Base-by-base conservation (phyloP, 345 rosid genomes). In the Murraya paniculata region DNA sequence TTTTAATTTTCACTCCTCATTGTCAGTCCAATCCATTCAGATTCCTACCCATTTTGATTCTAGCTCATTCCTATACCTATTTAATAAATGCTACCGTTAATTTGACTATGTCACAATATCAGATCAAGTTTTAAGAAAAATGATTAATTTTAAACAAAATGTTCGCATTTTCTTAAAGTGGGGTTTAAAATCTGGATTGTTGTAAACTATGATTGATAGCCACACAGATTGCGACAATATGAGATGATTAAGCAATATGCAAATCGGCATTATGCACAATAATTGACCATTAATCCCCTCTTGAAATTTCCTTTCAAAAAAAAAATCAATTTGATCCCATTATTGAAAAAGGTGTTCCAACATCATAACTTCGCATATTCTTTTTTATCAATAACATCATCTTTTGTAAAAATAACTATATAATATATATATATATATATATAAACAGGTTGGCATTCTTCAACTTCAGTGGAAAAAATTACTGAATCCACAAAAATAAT, bases 51-150 rank as follows among this genome's bases (percentile, higher is more conserved):
- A 38, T 38, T 38, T 2, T 9, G 2, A 38, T 9, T 38, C 3
- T 38, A 38, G 41, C 9, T 0, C 7, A 2, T 9, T 38, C 2
- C 9, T 1, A 2, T 38, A 38, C 41, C 2, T 0, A 0, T 39
- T 39, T 39, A 9, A 13, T 39, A 39, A 39, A 39, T 39, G 13
- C 11, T 39, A 39, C 13, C 13, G 9, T 39, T 39, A 39, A 39
- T 39, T 13, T 45, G 5, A 45, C 13, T 10, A 45, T 13, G 50
- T 45, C 50, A 45, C 50, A 45, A 45, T 45, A 13, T 45, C 5
- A 31, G 16, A 28, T 61, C 31, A 6, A 25, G 7, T 60, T 11
- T 9, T 11, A 58, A 58, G 24, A 58, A 58, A 24, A 58, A 4
- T 58, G 30, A 24, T n/a, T 60, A 10, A 60, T 60, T 60, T 27